These are phyloP conservation scores for Acorus calamus DNA, from an alignment of 106 monocot genomes.

Conservation along the genomic window DNA sequence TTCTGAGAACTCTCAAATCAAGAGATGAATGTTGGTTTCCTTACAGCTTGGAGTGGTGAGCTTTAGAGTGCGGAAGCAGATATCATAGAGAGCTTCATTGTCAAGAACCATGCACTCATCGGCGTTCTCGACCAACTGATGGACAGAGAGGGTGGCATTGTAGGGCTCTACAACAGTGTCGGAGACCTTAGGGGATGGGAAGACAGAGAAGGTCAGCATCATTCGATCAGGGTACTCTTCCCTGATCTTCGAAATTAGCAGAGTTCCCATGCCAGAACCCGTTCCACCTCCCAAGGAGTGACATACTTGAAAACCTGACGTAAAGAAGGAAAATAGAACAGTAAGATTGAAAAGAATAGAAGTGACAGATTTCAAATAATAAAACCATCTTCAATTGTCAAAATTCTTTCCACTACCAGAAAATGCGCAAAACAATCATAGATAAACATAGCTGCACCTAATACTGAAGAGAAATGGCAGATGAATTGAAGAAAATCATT, in stretches of 20 bases:
- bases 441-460: no score
- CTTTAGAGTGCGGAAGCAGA: conserved; percentile 10
- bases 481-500: no score
- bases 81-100: not conserved
- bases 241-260: conserved; percentile 7
- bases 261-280: conserved; percentile 4
- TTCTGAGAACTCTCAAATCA: not conserved
- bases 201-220: conserved; percentile 7
- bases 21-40: not conserved
- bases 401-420: no score
- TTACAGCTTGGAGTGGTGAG: conserved; percentile 6
- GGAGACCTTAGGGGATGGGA: conserved; percentile 3
- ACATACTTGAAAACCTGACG: conserved; percentile 4
- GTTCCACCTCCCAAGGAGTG: conserved; percentile 4
- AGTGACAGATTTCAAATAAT: no score
- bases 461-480: no score
- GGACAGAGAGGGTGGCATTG: conserved; percentile 5
- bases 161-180: conserved; percentile 6
- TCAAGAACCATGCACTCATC: conserved; percentile 6
- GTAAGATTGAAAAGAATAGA: no score
- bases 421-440: no score
- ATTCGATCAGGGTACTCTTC: conserved; percentile 7
- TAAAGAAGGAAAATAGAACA: no score
- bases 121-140: conserved; percentile 4
- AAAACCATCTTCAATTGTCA: no score